A percentile compares a stretch with the other conserved stretches of the same genome.
phyloP scores from a whole-genome alignment of 2,329 filamentous ascomycete species.

The Dryadomyces quercivorus region DNA sequence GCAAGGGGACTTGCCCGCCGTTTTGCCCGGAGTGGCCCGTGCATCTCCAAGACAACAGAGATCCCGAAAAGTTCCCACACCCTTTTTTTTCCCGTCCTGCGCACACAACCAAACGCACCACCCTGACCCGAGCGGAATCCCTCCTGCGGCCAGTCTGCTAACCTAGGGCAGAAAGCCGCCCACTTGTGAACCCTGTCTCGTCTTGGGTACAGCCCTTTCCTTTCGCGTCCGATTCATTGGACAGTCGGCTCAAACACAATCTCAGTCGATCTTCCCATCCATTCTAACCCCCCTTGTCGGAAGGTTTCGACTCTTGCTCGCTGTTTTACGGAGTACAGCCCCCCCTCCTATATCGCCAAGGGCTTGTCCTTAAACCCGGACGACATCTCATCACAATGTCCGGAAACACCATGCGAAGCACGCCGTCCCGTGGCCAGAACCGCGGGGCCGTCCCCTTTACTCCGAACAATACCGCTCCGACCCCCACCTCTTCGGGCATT shows the following conservation, averaged over 20 bases:
- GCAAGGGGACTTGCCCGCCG: not conserved
- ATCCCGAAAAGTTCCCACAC: constrained; percentile 8
- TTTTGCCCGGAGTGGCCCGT: constrained; percentile 9
- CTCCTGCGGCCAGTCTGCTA: not conserved
- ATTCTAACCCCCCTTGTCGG: not conserved
- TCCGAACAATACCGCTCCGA: constrained; percentile 40
- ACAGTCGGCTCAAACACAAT: not conserved
- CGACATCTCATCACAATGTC: constrained; percentile 30
- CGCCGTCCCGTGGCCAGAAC: constrained; percentile 49
- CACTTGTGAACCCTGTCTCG: not conserved
- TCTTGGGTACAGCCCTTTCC: not conserved
- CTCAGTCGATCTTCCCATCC: not conserved
- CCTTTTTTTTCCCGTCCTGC: not conserved
- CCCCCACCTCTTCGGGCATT: constrained; percentile 41
- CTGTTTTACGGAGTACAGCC: no score
- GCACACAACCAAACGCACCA: constrained; percentile 1
- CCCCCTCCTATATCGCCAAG: no score
- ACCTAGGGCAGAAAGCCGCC: constrained; percentile 2
- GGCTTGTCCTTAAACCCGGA: not conserved
- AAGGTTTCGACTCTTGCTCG: not conserved
- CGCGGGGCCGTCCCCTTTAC: constrained; percentile 47
- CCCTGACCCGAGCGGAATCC: not conserved
- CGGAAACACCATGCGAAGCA: constrained; percentile 55
- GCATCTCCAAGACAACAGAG: constrained; percentile 15
- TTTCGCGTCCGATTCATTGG: not conserved